phyloP scores from a whole-genome alignment of 2,329 filamentous ascomycete genomes.

The Aspergillus sp. region DNA sequence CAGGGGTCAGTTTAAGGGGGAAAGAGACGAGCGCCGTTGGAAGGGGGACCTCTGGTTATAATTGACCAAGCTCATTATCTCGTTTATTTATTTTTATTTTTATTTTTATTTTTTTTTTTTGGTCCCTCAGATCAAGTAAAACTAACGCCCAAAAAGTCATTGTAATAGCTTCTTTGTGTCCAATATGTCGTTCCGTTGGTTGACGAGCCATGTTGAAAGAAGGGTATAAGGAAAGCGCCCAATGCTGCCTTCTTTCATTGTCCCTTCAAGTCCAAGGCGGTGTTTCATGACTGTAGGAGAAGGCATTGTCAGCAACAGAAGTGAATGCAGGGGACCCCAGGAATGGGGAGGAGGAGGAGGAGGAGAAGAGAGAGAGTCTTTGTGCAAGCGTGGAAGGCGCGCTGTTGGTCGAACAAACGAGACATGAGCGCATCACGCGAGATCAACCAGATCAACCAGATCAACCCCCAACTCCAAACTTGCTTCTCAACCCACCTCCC shows the following conservation, averaged over 20 bases:
- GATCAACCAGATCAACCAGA: not conserved
- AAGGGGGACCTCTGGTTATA: not conserved
- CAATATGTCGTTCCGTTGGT: not conserved
- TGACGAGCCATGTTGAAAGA: not conserved
- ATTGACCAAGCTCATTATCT: not conserved
- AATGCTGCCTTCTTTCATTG: not conserved
- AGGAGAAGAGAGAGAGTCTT: not conserved
- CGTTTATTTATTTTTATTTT: not conserved
- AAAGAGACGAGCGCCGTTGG: not conserved
- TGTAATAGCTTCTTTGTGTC: not conserved
- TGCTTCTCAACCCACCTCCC: not conserved
- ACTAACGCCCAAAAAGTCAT: not conserved
- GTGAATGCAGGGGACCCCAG: not conserved
- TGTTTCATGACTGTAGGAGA: not conserved
- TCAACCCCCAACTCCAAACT: not conserved
- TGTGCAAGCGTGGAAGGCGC: not conserved
- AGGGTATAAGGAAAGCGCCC: not conserved
- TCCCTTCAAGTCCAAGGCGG: not conserved
- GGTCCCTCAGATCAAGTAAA: not conserved
- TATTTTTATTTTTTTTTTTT: not conserved
- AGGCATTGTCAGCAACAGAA: not conserved
- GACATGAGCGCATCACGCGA: constrained; percentile 7
- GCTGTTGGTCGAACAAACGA: not conserved
- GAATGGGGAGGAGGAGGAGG: not conserved
- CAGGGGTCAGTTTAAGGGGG: not conserved